These are phyloP conservation scores for Penicillium sp. DNA, from an alignment of 2,329 filamentous ascomycete genomes.

Conservation along the genomic window DNA sequence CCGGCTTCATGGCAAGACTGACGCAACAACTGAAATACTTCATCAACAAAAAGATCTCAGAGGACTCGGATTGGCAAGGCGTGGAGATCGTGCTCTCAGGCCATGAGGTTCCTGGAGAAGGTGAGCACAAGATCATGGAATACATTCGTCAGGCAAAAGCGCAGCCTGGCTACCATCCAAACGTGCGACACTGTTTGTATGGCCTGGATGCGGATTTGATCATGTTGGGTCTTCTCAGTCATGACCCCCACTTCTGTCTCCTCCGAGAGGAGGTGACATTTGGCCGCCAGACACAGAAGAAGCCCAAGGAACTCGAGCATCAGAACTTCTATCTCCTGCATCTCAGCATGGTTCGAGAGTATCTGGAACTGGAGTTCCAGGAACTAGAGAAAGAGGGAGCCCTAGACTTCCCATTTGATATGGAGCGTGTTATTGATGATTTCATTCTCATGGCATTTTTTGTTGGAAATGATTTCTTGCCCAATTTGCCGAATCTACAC, in stretches of 20 bases:
- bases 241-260: slow-evolving; percentile 97
- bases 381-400: slow-evolving; percentile 74
- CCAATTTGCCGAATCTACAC: slow-evolving; percentile 91
- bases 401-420: slow-evolving; percentile 78
- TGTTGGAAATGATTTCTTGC: slow-evolving; percentile 97
- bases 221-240: slow-evolving; percentile 95
- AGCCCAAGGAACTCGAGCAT: slow-evolving; percentile 95
- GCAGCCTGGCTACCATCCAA: slow-evolving; percentile 87
- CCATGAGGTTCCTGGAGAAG: slow-evolving; percentile 96
- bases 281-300: slow-evolving; percentile 79
- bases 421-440: slow-evolving; percentile 97
- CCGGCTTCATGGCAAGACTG: slow-evolving; percentile 96
- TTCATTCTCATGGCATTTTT: slow-evolving; percentile 99
- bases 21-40: slow-evolving; percentile 96
- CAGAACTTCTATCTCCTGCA: slow-evolving; percentile 99
- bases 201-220: slow-evolving; percentile 96
- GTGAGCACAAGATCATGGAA: slow-evolving; percentile 99
- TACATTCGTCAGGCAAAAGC: slow-evolving; percentile 98
- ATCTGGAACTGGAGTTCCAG: slow-evolving; percentile 94
- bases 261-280: slow-evolving; percentile 98
- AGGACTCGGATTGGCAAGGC: slow-evolving; percentile 96
- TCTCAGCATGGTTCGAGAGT: slow-evolving; percentile 95
- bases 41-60: slow-evolving; percentile 96
- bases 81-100: slow-evolving; percentile 95
- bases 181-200: slow-evolving; percentile 94